Conservation (phyloP, 106 monocot species). For the Dendrobium nobile region DNA sequence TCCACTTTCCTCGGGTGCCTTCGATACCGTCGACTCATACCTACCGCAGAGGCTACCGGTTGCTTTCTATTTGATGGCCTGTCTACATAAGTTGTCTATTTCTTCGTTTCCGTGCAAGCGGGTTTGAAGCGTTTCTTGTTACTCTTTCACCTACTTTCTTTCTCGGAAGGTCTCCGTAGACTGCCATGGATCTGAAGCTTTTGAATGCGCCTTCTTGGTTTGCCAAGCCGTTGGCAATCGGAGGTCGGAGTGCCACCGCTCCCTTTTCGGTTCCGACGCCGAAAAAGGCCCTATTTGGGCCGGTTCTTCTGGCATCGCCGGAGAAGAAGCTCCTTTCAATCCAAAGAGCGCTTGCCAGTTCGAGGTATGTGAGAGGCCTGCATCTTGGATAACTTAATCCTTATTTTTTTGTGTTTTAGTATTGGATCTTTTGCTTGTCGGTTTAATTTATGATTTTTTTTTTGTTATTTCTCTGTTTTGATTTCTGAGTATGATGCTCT, state of each 20-base stretch:
- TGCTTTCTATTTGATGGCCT: no score
- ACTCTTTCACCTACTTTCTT: background rate
- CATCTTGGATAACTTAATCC: background rate
- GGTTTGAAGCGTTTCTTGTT: background rate
- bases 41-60: no score
- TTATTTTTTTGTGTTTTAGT: background rate
- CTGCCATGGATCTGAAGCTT: constrained; percentile 8
- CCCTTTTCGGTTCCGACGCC: background rate
- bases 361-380: background rate
- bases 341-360: constrained; percentile 7
- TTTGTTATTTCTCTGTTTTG: background rate
- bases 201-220: background rate
- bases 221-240: background rate
- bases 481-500: background rate
- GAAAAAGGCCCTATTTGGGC: background rate
- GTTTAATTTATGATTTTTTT: background rate
- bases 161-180: background rate
- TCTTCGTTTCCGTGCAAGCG: background rate
- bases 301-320: background rate
- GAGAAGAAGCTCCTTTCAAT: constrained; percentile 10
- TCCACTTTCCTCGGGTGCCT: no score
- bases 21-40: no score
- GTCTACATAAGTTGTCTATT: no score
- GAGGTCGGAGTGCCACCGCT: background rate
- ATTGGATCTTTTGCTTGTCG: background rate